A percentile compares a stretch with the other conserved stretches of the same genome.
Conservation (phyloP, 1,284 basidiomycete genomes). For the Ganoderma lucidum region DNA sequence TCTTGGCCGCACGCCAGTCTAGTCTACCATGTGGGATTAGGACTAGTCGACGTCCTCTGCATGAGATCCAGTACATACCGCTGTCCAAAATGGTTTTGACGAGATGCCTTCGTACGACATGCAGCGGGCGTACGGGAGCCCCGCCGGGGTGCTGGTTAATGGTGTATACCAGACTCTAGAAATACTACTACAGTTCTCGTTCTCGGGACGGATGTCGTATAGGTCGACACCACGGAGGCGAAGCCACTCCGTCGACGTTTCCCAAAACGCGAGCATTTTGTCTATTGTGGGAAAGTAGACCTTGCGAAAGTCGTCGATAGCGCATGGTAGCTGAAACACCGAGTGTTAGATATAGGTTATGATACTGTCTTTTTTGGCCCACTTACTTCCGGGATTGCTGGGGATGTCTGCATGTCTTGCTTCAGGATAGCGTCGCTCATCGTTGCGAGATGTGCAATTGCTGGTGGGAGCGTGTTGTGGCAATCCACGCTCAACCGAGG, state of each 20-base stretch:
- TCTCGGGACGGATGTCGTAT: neutral
- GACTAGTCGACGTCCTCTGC: too few relatives aligned
- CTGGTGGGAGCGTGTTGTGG: too few relatives aligned
- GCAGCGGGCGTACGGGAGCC: conserved; percentile 2
- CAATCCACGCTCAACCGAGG: neutral
- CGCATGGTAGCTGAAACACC: neutral
- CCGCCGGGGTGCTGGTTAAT: neutral
- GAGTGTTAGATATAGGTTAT: neutral
- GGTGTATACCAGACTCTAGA: neutral
- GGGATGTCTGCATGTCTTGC: neutral
- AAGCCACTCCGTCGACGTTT: neutral
- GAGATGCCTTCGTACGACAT: neutral
- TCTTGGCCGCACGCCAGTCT: conserved; percentile 2
- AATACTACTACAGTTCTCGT: too few relatives aligned
- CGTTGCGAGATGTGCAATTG: too few relatives aligned
- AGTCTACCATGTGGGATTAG: neutral
- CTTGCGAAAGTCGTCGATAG: neutral
- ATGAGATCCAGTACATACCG: too few relatives aligned
- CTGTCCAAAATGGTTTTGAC: too few relatives aligned
- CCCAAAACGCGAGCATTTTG: too few relatives aligned
- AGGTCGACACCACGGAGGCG: neutral
- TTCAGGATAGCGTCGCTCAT: neutral
- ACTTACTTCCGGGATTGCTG: neutral
- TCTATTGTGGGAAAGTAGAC: too few relatives aligned
- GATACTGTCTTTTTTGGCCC: neutral